Percentiles rank a stretch among this genome's conserved stretches.
phyloP scores from a whole-genome alignment of 257 asterid species.

The Marsdenia floribunda region DNA sequence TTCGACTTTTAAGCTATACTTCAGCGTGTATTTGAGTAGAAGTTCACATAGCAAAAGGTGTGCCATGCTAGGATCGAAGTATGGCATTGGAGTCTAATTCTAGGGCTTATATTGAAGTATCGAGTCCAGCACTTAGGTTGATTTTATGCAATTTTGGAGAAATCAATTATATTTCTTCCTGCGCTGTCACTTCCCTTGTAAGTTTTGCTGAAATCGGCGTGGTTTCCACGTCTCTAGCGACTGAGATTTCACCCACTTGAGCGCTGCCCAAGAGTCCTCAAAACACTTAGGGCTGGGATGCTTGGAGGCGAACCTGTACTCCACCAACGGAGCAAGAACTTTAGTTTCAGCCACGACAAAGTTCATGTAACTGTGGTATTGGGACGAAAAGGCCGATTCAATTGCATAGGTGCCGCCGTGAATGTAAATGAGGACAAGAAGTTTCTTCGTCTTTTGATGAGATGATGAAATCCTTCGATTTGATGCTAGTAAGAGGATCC shows the following conservation, averaged over 20 bases:
- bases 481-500: constrained; percentile 41
- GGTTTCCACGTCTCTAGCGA: constrained; percentile 48
- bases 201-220: constrained; percentile 43
- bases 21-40: too few species aligned
- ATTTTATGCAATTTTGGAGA: too few species aligned
- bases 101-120: too few species aligned
- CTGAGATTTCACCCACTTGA: constrained; percentile 54
- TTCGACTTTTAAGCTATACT: too few species aligned
- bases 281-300: constrained; percentile 59
- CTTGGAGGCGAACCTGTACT: constrained; percentile 71
- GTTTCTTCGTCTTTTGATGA: constrained; percentile 37
- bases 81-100: too few species aligned
- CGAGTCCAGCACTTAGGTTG: too few species aligned
- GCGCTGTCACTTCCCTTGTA: constrained; percentile 77
- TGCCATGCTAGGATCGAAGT: too few species aligned
- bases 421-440: constrained; percentile 57
- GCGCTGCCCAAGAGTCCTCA: constrained; percentile 52
- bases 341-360: constrained; percentile 41
- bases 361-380: constrained; percentile 39
- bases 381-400: constrained; percentile 54
- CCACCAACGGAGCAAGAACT: constrained; percentile 50
- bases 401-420: constrained; percentile 76
- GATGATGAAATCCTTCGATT: constrained; percentile 45
- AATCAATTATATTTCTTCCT: constrained; percentile 77
- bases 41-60: too few species aligned